Conservation (phyloP, 2,329 filamentous ascomycete species). For the Helotiales sp. region DNA sequence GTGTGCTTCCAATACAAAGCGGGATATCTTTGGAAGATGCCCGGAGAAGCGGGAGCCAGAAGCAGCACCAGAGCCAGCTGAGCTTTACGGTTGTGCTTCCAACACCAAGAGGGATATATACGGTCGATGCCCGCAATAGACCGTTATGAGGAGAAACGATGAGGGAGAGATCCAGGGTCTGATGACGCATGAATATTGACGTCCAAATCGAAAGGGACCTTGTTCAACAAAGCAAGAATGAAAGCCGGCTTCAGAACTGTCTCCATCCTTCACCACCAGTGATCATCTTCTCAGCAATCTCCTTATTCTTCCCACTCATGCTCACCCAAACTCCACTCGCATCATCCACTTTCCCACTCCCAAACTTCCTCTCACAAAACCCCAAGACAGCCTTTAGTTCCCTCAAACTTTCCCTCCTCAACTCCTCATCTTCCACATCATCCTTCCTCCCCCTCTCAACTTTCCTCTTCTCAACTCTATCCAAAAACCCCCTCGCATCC, state of each 20-base stretch:
- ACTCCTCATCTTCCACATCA: conserved; percentile 17
- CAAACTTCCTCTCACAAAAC: conserved; percentile 47
- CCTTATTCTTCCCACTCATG: conserved; percentile 13
- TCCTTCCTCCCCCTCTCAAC: conserved; percentile 4
- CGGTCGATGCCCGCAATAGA: neutral
- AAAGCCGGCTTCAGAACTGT: conserved; percentile 3
- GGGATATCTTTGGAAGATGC: neutral
- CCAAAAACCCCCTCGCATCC: conserved; percentile 40
- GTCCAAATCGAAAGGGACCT: too few species aligned
- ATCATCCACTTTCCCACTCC: conserved; percentile 42
- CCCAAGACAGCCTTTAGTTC: conserved; percentile 44
- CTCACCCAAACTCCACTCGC: conserved; percentile 35
- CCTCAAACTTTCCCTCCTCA: conserved; percentile 35
- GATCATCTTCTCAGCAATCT: conserved; percentile 17
- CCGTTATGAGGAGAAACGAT: too few species aligned
- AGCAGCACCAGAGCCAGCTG: neutral
- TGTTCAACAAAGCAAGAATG: neutral
- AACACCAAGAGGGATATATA: neutral
- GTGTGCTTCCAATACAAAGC: neutral
- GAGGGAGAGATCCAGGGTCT: too few species aligned
- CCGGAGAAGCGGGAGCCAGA: neutral
- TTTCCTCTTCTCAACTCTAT: conserved; percentile 30
- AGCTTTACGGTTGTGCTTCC: neutral
- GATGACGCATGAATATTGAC: too few species aligned
- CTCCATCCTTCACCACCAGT: conserved; percentile 17